Conservation (phyloP, 352 stramenopile species). For the Phytophthora sp. region DNA sequence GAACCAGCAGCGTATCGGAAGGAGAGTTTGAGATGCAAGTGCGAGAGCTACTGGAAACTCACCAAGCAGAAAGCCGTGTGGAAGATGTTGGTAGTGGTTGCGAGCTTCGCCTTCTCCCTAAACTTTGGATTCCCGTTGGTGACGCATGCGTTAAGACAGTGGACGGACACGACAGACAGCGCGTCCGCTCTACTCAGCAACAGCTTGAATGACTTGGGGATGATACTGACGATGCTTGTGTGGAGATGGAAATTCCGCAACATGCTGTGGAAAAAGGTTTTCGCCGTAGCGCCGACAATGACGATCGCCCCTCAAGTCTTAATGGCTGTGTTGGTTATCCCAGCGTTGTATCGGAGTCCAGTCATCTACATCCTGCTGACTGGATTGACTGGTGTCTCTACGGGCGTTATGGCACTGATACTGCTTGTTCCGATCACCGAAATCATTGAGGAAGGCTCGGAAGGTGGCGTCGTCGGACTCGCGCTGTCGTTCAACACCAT, state of each 20-base stretch:
- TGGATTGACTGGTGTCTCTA: conserved; percentile 36
- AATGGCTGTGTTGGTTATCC: conserved; percentile 35
- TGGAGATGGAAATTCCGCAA: conserved; percentile 48
- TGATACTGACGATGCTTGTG: conserved; percentile 44
- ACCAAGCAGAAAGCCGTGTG: conserved; percentile 62
- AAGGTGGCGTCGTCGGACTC: conserved; percentile 61
- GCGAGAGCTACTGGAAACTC: conserved; percentile 63
- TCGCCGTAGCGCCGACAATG: conserved; percentile 36
- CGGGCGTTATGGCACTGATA: conserved; percentile 42
- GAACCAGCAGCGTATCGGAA: conserved; percentile 26
- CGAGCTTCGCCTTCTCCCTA: conserved; percentile 55
- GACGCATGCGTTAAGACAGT: conserved; percentile 37
- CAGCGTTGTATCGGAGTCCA: conserved; percentile 31
- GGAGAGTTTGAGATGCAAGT: conserved; percentile 43
- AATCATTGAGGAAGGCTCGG: conserved; percentile 67
- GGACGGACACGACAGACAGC: conserved; percentile 38
- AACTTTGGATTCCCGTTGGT: conserved; percentile 46
- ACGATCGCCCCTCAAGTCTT: conserved; percentile 37
- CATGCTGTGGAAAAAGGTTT: conserved; percentile 47
- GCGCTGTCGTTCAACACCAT: conserved; percentile 60
- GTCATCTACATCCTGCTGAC: conserved; percentile 36
- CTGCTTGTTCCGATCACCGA: conserved; percentile 56
- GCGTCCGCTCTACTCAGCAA: conserved; percentile 32
- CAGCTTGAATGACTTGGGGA: conserved; percentile 41
- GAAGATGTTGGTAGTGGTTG: conserved; percentile 49